phyloP scores from a whole-genome alignment of 495 filamentous ascomycete species.

The Arthonia radiata region DNA sequence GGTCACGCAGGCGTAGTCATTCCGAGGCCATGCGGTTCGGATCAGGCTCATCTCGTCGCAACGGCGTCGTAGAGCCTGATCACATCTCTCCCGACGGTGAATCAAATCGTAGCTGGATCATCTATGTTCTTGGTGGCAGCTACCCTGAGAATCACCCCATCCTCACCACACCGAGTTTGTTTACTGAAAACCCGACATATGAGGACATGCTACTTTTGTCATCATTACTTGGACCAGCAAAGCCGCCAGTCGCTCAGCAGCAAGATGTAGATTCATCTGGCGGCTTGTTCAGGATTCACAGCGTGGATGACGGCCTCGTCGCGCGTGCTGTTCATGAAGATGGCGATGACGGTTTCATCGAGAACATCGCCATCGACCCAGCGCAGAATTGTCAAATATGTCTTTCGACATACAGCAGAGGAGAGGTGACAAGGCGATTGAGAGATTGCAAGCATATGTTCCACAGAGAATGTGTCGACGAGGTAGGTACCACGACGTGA shows the following conservation, averaged over 20 bases:
- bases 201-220: slow-evolving; percentile 59
- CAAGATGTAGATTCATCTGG: slow-evolving; percentile 41
- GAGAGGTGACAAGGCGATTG: slow-evolving; percentile 36
- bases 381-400: slow-evolving; percentile 49
- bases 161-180: slow-evolving; percentile 48
- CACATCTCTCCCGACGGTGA: slow-evolving; percentile 15
- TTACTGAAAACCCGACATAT: slow-evolving; percentile 57
- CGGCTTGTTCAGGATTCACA: slow-evolving; percentile 28
- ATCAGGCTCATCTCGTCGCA: slow-evolving; percentile 34
- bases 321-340: slow-evolving; percentile 24
- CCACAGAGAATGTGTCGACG: slow-evolving; percentile 52
- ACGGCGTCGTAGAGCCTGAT: slow-evolving; percentile 44
- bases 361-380: slow-evolving; percentile 23
- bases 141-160: slow-evolving; percentile 56
- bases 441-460: slow-evolving; percentile 45
- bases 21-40: slow-evolving; percentile 38
- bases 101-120: slow-evolving; percentile 39
- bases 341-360: too few species aligned
- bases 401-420: slow-evolving; percentile 41
- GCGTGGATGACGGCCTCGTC: slow-evolving; percentile 21
- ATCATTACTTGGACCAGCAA: slow-evolving; percentile 45
- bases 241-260: slow-evolving; percentile 44
- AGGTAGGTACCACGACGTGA: slow-evolving; percentile 22
- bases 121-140: slow-evolving; percentile 56
- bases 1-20: slow-evolving; percentile 27